Evolutionary conservation across 2,329 filamentous ascomycete species (phyloP).

Genomic region (Colletotrichum tropicale): DNA sequence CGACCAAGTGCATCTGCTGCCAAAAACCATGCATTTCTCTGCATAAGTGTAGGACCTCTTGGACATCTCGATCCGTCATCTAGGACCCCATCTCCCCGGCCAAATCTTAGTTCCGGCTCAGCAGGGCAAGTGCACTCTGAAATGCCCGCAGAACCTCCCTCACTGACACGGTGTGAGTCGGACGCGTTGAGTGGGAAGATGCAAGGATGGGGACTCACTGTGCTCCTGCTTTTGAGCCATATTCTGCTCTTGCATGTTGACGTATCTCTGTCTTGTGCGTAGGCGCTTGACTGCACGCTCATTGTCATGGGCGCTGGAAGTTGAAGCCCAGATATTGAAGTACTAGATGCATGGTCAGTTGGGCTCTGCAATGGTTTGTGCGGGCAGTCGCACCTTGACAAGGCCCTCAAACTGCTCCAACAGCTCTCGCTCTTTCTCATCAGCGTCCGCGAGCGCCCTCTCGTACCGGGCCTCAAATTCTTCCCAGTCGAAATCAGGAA

Average conservation of each 20-base stretch:
- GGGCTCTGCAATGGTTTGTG: neutral
- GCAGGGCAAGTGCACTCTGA: conserved; percentile 63
- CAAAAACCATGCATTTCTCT: neutral
- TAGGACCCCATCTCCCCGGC: neutral
- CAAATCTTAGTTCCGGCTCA: conserved; percentile 34
- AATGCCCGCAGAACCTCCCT: conserved; percentile 66
- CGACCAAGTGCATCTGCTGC: neutral
- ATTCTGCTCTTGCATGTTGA: conserved; percentile 74
- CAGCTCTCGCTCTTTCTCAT: conserved; percentile 67
- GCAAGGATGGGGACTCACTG: conserved; percentile 61
- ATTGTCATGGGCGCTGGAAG: conserved; percentile 74
- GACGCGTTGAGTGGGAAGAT: neutral
- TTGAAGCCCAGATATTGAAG: conserved; percentile 79
- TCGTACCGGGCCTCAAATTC: conserved; percentile 75
- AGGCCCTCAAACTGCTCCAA: conserved; percentile 70
- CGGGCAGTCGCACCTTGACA: conserved; percentile 56
- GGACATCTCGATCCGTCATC: neutral
- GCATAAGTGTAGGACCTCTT: neutral
- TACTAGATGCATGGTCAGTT: conserved; percentile 55
- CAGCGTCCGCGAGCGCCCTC: conserved; percentile 65
- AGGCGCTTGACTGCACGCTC: conserved; percentile 80
- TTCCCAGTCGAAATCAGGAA: conserved; percentile 75
- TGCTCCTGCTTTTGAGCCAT: conserved; percentile 79
- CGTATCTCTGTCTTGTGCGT: conserved; percentile 78
- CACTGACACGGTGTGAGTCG: conserved; percentile 38